A percentile compares a stretch with the other conserved stretches of the same genome.
Conservation (phyloP, 352 stramenopile genomes). For the Phytophthora brassicae region DNA sequence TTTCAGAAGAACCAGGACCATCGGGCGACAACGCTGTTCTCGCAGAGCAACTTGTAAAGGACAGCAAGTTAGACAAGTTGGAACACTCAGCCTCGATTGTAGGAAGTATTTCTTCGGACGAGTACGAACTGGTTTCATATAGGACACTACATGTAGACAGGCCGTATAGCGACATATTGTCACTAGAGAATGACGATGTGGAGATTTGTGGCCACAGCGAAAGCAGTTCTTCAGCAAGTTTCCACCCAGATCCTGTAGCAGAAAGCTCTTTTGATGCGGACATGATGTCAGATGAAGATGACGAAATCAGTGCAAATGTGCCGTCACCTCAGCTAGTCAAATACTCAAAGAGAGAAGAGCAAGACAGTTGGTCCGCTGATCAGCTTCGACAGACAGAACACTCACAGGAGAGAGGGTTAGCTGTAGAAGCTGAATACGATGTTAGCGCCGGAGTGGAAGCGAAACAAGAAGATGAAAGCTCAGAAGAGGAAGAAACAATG, state of each 20-base stretch:
- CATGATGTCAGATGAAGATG: constrained; percentile 3
- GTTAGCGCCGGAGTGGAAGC: constrained; percentile 1
- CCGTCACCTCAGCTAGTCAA: constrained; percentile 1
- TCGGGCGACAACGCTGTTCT: background rate
- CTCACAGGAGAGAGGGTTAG: background rate
- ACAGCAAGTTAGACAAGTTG: background rate
- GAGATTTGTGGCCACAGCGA: background rate
- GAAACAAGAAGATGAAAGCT: constrained; percentile 5
- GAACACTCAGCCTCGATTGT: constrained; percentile 5
- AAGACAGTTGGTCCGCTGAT: constrained; percentile 20
- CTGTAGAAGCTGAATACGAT: background rate
- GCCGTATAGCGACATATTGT: background rate
- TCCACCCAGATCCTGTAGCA: background rate
- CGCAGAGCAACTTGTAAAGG: background rate
- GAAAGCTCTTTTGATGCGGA: constrained; percentile 23
- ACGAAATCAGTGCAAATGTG: background rate
- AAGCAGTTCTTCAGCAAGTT: background rate
- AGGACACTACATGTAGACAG: too few species aligned
- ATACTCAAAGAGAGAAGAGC: constrained; percentile 7
- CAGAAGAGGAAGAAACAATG: constrained; percentile 28
- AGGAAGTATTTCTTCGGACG: background rate
- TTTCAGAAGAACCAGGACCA: background rate
- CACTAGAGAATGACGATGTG: constrained; percentile 2
- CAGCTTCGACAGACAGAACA: constrained; percentile 21
- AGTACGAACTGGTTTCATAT: background rate